Conservation (phyloP, 768 basidiomycete species). For the Tubosaeta sp. region DNA sequence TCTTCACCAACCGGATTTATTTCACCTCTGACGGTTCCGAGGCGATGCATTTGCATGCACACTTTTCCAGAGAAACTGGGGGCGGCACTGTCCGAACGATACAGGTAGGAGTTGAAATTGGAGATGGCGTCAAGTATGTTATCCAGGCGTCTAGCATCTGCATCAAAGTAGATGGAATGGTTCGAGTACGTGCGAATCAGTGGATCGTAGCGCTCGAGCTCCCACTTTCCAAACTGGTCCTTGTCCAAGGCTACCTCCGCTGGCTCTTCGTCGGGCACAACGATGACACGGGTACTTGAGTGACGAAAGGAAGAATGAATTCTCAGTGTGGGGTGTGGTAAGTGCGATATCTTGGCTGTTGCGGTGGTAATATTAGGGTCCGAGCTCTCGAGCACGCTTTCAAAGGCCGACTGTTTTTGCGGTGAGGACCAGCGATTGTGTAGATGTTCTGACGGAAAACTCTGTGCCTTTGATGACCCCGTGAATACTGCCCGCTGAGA, state of each 20-base stretch:
- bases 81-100: slow-evolving; percentile 10
- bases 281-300: slow-evolving; percentile 2
- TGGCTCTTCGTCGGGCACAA: slow-evolving; percentile 6
- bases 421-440: slow-evolving; percentile 5
- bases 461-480: slow-evolving; percentile 13
- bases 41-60: slow-evolving; percentile 7
- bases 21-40: not conserved
- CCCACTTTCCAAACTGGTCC: slow-evolving; percentile 3
- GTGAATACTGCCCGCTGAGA: slow-evolving; percentile 18
- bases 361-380: not conserved
- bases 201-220: slow-evolving; percentile 14
- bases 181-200: slow-evolving; percentile 9
- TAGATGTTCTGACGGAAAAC: slow-evolving; percentile 6
- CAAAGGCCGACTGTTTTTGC: slow-evolving; percentile 14
- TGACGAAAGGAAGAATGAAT: slow-evolving; percentile 2
- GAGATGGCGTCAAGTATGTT: slow-evolving; percentile 11
- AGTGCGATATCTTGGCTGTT: slow-evolving; percentile 9
- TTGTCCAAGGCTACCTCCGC: slow-evolving; percentile 8
- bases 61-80: slow-evolving; percentile 11
- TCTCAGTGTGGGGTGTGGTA: slow-evolving; percentile 10
- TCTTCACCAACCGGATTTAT: slow-evolving; percentile 8
- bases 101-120: slow-evolving; percentile 19
- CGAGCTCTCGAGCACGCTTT: slow-evolving; percentile 10
- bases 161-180: slow-evolving; percentile 1
- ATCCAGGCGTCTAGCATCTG: not conserved